Conservation (phyloP, 257 asterid genomes). For the Solanum clarkiae region DNA sequence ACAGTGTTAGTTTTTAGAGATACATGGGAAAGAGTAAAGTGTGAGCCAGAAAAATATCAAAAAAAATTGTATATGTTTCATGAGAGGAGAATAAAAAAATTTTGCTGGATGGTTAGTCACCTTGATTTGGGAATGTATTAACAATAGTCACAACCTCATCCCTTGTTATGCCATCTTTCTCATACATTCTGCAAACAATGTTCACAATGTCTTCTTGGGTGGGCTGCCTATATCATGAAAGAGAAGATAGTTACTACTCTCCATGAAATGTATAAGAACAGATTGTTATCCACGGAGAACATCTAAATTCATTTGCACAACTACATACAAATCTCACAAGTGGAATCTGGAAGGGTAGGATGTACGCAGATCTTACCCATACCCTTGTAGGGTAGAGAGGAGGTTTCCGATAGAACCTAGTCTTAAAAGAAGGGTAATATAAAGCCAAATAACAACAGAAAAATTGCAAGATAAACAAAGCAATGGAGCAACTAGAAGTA, state of each 20-base stretch:
- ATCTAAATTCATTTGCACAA: neutral
- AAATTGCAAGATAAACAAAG: neutral
- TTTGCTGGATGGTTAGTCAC: conserved; percentile 15
- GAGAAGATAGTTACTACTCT: neutral
- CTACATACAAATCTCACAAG: neutral
- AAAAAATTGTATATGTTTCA: neutral
- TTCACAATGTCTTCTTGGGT: conserved; percentile 82
- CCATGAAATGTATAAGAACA: neutral
- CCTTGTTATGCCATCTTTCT: conserved; percentile 72
- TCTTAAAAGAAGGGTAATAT: neutral
- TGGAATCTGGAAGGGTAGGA: neutral
- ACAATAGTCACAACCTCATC: conserved; percentile 54
- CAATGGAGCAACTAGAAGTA: neutral
- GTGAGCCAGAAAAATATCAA: neutral
- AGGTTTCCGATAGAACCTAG: neutral
- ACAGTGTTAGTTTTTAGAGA: neutral
- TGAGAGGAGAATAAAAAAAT: neutral
- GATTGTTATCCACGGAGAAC: neutral
- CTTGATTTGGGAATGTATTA: conserved; percentile 79
- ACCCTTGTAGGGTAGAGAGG: neutral
- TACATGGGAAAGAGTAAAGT: neutral
- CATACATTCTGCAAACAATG: conserved; percentile 72
- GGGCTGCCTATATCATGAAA: conserved; percentile 69
- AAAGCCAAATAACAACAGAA: neutral
- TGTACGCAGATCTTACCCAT: neutral